These are phyloP conservation scores for Tephrocybe sp. DNA, from an alignment of 768 basidiomycete species.

Conservation along the genomic window DNA sequence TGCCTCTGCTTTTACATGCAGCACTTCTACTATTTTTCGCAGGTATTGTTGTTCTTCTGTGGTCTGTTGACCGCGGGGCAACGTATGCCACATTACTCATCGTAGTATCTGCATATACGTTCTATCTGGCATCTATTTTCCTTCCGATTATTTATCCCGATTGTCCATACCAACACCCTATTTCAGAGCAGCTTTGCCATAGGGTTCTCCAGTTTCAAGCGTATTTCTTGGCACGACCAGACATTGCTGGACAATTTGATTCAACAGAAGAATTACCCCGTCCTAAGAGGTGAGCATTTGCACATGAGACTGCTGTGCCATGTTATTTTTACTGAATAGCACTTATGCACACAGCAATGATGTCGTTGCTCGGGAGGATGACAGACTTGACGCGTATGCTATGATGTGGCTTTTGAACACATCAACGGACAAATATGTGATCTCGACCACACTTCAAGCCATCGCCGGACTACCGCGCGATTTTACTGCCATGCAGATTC, in stretches of 20 bases:
- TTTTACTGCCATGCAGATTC: conserved; percentile 33
- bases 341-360: not conserved
- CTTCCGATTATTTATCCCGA: conserved; percentile 36
- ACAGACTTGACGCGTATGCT: conserved; percentile 33
- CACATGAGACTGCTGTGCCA: not conserved
- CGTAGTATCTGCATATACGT: conserved; percentile 31
- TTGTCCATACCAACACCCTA: conserved; percentile 40
- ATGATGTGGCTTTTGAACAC: conserved; percentile 36
- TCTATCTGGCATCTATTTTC: conserved; percentile 36
- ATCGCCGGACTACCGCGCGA: conserved; percentile 36
- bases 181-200: conserved; percentile 32
- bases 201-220: conserved; percentile 1
- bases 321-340: not conserved
- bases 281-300: conserved; percentile 1
- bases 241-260: not conserved
- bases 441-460: conserved; percentile 29
- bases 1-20: conserved; percentile 38
- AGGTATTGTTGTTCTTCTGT: conserved; percentile 37
- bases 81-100: conserved; percentile 32
- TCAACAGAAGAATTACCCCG: not conserved
- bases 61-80: conserved; percentile 32
- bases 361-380: conserved; percentile 16
- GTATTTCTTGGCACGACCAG: not conserved
- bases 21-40: conserved; percentile 41
- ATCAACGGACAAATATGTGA: conserved; percentile 29